These are phyloP conservation scores for Tetragonia tetragonoides DNA, from an alignment of 148 eudicot genomes.

Conservation along the genomic window DNA sequence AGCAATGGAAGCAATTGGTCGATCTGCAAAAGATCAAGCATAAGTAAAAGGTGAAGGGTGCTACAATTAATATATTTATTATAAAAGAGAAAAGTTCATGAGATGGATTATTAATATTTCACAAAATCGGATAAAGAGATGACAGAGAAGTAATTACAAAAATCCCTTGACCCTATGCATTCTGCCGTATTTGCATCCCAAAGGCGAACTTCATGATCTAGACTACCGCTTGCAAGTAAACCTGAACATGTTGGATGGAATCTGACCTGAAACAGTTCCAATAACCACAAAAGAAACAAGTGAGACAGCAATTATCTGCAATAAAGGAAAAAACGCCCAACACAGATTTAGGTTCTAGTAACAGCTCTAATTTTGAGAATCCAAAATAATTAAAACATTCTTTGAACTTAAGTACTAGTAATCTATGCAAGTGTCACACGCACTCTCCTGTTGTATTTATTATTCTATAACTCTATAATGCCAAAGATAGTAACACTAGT, in stretches of 20 bases:
- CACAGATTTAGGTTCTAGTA: too few species aligned
- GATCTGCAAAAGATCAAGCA: slow-evolving; percentile 49
- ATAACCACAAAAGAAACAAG: neutral
- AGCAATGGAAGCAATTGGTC: slow-evolving; percentile 98
- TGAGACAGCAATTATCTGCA: neutral
- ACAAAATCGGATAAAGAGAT: neutral
- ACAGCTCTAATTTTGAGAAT: neutral
- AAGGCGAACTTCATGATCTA: slow-evolving; percentile 98
- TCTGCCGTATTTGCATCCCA: slow-evolving; percentile 94
- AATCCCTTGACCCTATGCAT: slow-evolving; percentile 88
- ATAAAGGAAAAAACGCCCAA: neutral
- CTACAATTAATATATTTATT: neutral
- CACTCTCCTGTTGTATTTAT: neutral
- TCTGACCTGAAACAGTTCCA: slow-evolving; percentile 28
- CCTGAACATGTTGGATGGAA: slow-evolving; percentile 54
- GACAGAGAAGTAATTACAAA: slow-evolving; percentile 51
- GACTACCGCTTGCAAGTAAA: slow-evolving; percentile 93
- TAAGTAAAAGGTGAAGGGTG: neutral
- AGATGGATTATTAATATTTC: neutral
- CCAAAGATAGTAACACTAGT: neutral
- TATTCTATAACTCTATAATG: neutral
- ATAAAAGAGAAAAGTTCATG: neutral
- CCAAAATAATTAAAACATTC: neutral
- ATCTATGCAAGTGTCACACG: neutral
- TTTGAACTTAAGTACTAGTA: neutral